phyloP scores from a whole-genome alignment of 2,329 filamentous ascomycete genomes.

The Drechslerella coelobrocha region DNA sequence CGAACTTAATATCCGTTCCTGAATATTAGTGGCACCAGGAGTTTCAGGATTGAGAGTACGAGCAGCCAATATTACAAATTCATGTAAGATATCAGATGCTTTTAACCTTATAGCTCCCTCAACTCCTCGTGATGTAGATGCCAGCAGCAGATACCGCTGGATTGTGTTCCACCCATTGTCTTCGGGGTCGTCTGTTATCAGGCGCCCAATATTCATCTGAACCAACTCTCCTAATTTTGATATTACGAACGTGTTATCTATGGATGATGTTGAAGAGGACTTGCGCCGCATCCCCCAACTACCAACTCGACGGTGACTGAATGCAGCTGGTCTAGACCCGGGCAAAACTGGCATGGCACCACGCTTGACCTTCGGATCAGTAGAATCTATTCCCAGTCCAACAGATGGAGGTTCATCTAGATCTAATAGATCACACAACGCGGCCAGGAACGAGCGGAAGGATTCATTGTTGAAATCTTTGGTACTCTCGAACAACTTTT shows the following conservation, averaged over 20 bases:
- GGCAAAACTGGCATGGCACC: constrained; percentile 57
- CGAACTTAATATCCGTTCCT: constrained; percentile 59
- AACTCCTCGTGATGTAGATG: constrained; percentile 59
- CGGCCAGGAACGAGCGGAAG: constrained; percentile 77
- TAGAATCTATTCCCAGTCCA: constrained; percentile 24
- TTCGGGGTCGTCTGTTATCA: constrained; percentile 71
- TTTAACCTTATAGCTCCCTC: constrained; percentile 61
- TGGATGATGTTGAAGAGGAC: constrained; percentile 49
- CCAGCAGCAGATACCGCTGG: constrained; percentile 63
- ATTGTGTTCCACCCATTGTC: constrained; percentile 79
- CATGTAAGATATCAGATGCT: constrained; percentile 63
- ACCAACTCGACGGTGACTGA: constrained; percentile 54
- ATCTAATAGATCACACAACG: constrained; percentile 75
- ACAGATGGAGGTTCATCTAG: constrained; percentile 49
- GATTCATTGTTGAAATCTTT: constrained; percentile 84
- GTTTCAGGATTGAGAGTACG: constrained; percentile 57
- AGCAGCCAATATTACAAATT: constrained; percentile 61
- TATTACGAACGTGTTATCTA: constrained; percentile 70
- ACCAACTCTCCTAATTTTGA: constrained; percentile 77
- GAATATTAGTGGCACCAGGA: constrained; percentile 57
- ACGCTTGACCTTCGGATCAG: constrained; percentile 51
- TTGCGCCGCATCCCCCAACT: constrained; percentile 37
- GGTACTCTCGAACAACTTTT: constrained; percentile 87
- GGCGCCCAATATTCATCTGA: constrained; percentile 74
- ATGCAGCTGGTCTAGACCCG: constrained; percentile 63